phyloP scores from a whole-genome alignment of 768 basidiomycete genomes.

The Xerocomellus chrysenteron region DNA sequence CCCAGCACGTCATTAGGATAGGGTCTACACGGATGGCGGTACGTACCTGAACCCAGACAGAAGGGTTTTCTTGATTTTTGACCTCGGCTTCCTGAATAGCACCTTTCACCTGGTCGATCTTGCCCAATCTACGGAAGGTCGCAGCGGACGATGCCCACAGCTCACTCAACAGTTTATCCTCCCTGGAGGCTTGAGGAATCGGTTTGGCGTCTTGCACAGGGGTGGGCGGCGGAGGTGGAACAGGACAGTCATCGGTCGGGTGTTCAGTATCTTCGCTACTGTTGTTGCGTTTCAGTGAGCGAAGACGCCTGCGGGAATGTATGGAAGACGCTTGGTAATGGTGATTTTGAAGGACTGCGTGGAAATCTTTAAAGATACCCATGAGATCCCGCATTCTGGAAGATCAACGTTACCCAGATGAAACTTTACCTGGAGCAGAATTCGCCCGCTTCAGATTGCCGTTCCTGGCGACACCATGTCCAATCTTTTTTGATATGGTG shows the following conservation, averaged over 20 bases:
- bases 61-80: constrained; percentile 79
- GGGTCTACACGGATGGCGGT: not conserved
- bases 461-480: constrained; percentile 61
- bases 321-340: constrained; percentile 80
- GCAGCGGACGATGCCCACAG: constrained; percentile 95
- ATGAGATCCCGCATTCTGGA: constrained; percentile 2
- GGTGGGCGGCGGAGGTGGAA: constrained; percentile 31
- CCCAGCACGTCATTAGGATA: constrained; percentile 2
- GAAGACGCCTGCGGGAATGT: constrained; percentile 68
- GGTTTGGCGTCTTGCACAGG: constrained; percentile 34
- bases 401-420: not conserved
- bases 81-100: constrained; percentile 96
- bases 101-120: constrained; percentile 85
- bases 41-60: constrained; percentile 92
- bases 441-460: constrained; percentile 56
- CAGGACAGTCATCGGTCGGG: constrained; percentile 36
- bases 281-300: constrained; percentile 42
- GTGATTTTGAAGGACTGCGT: constrained; percentile 57
- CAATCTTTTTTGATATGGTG: constrained; percentile 76
- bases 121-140: constrained; percentile 86
- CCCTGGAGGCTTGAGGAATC: constrained; percentile 46
- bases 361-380: constrained; percentile 53
- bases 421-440: constrained; percentile 64
- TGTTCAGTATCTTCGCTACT: constrained; percentile 34
- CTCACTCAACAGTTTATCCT: constrained; percentile 71